Percentiles rank a stretch among this genome's conserved stretches.
Evolutionary conservation across 192 early-diverging fungal species (phyloP).

Genomic region (Entomortierella parvispora): DNA sequence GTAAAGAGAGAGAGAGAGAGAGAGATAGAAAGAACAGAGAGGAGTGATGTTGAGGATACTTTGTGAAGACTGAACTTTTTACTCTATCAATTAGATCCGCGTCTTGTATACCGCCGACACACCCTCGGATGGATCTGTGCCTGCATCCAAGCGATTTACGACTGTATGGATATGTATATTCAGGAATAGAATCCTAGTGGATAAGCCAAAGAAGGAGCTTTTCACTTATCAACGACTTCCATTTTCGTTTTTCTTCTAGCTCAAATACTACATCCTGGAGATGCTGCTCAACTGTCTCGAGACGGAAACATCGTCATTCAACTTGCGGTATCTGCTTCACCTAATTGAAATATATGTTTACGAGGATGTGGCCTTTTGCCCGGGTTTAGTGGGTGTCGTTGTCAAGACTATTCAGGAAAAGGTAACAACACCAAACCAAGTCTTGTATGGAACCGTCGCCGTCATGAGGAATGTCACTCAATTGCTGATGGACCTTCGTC

Average conservation of each 20-base stretch:
- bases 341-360: constrained; percentile 75
- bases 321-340: constrained; percentile 72
- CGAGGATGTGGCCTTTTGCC: constrained; percentile 81
- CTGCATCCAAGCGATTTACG: constrained; percentile 51
- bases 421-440: constrained; percentile 63
- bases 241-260: too few species aligned
- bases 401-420: constrained; percentile 81
- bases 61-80: too few species aligned
- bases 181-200: too few species aligned
- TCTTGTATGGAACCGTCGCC: too few species aligned
- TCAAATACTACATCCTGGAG: constrained; percentile 76
- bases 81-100: constrained; percentile 57
- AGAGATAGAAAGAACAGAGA: neutral
- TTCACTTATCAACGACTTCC: too few species aligned
- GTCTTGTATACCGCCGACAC: constrained; percentile 55
- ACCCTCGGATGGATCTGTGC: constrained; percentile 24
- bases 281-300: constrained; percentile 72
- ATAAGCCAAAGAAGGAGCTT: too few species aligned
- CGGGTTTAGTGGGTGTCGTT: constrained; percentile 73
- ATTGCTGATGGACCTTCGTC: too few species aligned
- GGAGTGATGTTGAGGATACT: neutral
- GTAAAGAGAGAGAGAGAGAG: constrained; percentile 30
- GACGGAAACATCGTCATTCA: constrained; percentile 70
- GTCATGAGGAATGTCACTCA: too few species aligned
- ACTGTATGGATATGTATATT: too few species aligned